Evolutionary conservation across 371 early-diverging fungal species (phyloP).

Genomic region (Catenaria anguillulae): DNA sequence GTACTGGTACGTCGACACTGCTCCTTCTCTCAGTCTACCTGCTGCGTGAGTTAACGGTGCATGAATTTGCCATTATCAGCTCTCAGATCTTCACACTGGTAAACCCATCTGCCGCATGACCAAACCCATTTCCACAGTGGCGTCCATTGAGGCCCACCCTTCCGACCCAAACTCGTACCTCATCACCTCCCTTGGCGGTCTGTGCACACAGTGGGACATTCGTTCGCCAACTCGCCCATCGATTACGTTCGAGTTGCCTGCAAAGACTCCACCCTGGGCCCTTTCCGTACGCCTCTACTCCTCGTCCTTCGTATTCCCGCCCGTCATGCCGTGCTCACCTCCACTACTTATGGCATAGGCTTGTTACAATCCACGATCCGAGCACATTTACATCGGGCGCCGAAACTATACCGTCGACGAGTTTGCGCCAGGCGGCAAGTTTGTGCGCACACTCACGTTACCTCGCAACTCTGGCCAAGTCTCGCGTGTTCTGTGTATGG

Average conservation of each 20-base stretch:
- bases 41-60: too few relatives aligned
- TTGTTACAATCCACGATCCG: conserved; percentile 46
- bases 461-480: conserved; percentile 87
- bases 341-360: too few relatives aligned
- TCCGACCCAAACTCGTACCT: conserved; percentile 28
- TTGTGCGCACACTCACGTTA: conserved; percentile 55
- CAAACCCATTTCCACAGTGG: conserved; percentile 65
- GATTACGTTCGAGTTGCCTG: conserved; percentile 49
- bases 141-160: conserved; percentile 57
- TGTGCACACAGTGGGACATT: conserved; percentile 62
- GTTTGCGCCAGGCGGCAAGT: conserved; percentile 53
- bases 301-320: too few relatives aligned
- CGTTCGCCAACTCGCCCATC: conserved; percentile 38
- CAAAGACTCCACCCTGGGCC: conserved; percentile 76
- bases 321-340: too few relatives aligned
- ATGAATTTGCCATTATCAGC: too few relatives aligned
- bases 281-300: conserved; percentile 57
- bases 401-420: conserved; percentile 80
- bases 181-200: conserved; percentile 77
- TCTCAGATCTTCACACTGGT: too few relatives aligned
- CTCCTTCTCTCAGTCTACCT: too few relatives aligned
- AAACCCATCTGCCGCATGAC: conserved; percentile 43
- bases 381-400: conserved; percentile 32
- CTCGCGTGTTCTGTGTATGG: conserved; percentile 53
- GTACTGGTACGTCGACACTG: conserved; percentile 50